These are phyloP conservation scores for Agroathelia rolfsii DNA, from an alignment of 1,284 basidiomycete genomes.

Conservation along the genomic window DNA sequence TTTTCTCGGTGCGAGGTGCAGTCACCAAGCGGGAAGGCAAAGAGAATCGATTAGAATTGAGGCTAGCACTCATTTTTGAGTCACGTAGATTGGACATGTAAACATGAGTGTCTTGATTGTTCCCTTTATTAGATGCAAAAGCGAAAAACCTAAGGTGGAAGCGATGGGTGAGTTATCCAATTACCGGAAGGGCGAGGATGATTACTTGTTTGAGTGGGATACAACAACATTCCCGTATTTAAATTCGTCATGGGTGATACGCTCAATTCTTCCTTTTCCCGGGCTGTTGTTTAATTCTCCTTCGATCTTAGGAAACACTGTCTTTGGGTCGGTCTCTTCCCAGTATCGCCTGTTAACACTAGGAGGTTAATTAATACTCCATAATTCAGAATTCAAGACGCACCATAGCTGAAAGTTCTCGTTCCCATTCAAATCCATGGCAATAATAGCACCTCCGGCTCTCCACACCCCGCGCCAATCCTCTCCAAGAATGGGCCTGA, in stretches of 20 bases:
- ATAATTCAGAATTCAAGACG: constrained; percentile 1
- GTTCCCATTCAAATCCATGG: constrained; percentile 29
- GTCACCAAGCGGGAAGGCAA: constrained; percentile 22
- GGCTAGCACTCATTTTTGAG: constrained; percentile 20
- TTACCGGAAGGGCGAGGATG: neutral
- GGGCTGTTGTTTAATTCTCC: constrained; percentile 26
- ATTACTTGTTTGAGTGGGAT: constrained; percentile 24
- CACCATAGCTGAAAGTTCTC: constrained; percentile 30
- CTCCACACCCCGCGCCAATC: constrained; percentile 26
- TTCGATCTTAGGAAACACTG: constrained; percentile 20
- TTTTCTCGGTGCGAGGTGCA: constrained; percentile 16
- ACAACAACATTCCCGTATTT: constrained; percentile 17
- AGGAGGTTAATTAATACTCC: constrained; percentile 1
- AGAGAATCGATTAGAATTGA: constrained; percentile 16
- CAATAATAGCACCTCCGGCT: constrained; percentile 25
- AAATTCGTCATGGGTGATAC: constrained; percentile 25
- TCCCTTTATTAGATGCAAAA: constrained; percentile 28
- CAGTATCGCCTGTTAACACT: constrained; percentile 26
- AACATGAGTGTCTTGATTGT: constrained; percentile 23
- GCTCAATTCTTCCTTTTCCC: constrained; percentile 26
- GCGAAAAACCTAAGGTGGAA: constrained; percentile 18
- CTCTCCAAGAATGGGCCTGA: constrained; percentile 21
- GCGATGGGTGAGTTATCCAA: constrained; percentile 4
- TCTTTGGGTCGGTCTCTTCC: constrained; percentile 21
- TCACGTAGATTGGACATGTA: constrained; percentile 20